Evolutionary conservation across 2,329 filamentous ascomycete genomes (phyloP).

Genomic region (Plectosphaerella cucumerina): DNA sequence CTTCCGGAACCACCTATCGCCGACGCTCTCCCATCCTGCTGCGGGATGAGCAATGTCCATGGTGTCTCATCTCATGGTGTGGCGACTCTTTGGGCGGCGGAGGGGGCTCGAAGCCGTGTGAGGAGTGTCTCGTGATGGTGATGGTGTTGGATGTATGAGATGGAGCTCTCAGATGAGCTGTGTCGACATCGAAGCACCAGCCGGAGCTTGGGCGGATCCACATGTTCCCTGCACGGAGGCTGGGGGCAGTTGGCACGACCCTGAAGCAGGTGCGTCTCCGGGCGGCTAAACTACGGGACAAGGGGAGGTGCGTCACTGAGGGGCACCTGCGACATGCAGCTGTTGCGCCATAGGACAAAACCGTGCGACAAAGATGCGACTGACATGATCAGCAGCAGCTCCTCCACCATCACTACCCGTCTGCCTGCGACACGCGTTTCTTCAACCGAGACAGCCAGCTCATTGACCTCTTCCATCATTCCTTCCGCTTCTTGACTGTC

Average conservation of each 20-base stretch:
- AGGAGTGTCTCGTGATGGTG: background rate
- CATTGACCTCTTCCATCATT: too few relatives aligned
- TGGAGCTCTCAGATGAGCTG: conserved; percentile 2
- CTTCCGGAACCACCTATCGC: conserved; percentile 93
- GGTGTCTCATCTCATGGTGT: conserved; percentile 23
- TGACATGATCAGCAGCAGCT: background rate
- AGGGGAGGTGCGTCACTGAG: conserved; percentile 8
- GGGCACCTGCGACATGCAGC: background rate
- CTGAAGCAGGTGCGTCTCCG: conserved; percentile 8
- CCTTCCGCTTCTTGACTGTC: too few relatives aligned
- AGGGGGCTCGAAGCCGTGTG: background rate
- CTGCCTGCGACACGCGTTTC: background rate
- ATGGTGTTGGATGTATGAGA: background rate
- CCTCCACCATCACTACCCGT: background rate
- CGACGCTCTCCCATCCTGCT: conserved; percentile 91
- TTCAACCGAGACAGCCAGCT: too few relatives aligned
- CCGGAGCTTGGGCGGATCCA: background rate
- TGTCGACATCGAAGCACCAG: background rate
- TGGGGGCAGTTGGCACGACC: background rate
- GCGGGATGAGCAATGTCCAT: conserved; percentile 65
- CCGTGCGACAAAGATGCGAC: background rate
- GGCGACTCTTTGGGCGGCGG: background rate
- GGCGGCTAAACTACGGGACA: conserved; percentile 8
- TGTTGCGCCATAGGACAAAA: background rate
- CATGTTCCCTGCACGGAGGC: background rate